Base-by-base conservation (phyloP, 2,329 filamentous ascomycete species). In the Alternaria triticina region DNA sequence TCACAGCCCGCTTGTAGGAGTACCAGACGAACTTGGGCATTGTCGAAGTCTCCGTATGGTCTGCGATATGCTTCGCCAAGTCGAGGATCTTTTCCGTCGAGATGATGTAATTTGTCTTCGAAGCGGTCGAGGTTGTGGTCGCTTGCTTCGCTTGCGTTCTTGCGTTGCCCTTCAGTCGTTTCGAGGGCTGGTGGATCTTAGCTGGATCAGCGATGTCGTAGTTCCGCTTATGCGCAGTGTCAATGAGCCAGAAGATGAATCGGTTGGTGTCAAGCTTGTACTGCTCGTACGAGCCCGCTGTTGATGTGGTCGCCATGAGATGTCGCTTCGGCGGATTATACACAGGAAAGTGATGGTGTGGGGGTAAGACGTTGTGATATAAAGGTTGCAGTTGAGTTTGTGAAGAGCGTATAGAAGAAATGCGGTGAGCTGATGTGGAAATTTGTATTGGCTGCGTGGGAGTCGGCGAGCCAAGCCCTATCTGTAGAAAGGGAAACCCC, bases 21-120 rank as follows among this genome's bases (percentile, higher is more conserved):
- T 47, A 36, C 45, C 30, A 51, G 5, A 58, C 46, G 13, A 58
- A 58, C 23, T 44, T 51, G 3, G 56, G 56, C 56, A 58, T 51
- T 11, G 30, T 51, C 33, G 33, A 49, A 9, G 46, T 44, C 56
- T 22, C 43, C 8, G 51, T 5, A 11, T 51, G 46, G 13, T 30
- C 9, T 17, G 30, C 30, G 20, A 51, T 44, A 10, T 58, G 15
- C 5, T 20, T 49, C 9, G 45, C 45, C n/a, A 58, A 15, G 10
- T 58, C 28, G 12, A 58, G 46, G 9, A 43, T 44, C 23, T 27
- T 40, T 22, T 40, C 30, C 11, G 56, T 58, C 8, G 45, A 51
- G 22, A 58, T 58, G 9, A 23, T 5, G 13, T 58, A 58, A 15
- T 51, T 58, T 13, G 23, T 13, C 17, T 58, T 58, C 15, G 56